Evolutionary conservation across 257 asterid species (phyloP), one percentile per base, ranked within the genome.

Genomic region (Salvia hispanica): DNA sequence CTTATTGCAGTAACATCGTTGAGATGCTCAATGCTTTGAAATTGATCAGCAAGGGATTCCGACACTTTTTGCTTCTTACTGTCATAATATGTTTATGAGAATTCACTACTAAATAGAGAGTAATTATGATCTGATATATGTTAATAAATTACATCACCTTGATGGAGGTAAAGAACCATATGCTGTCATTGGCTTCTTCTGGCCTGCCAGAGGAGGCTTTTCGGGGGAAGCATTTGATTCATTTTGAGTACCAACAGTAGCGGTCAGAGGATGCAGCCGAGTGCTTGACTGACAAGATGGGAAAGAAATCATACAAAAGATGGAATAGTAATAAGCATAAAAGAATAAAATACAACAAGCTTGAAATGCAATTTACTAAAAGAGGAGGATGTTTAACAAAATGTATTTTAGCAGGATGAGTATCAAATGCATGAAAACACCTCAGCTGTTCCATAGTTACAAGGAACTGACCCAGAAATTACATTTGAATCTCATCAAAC

Each of bases 1-100:
- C 99, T 93, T 48, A 86, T 95, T 71, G 95, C 99, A 67, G 97
- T 93, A 63, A 93, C 99, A 78, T 93, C 99, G 73, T 93, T 93
- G 72, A 93, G 97, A 68, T 93, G 99, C 72, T 93, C 99, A 62
- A 93, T 93, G 85, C 97, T 93, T 74, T 93, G 99, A 85, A 18
- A 18, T 18, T 18, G 21, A 18, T 90, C 99, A 63, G 76, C 43
- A 66, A 85, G 83, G 74, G 76, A 85, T 62, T 95, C 96, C 25
- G 97, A 84, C 62, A 81, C 95, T 72, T 90, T 93, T 78, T 86
- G 96, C 89, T 90, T 93, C 84, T 93, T 93, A 72, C 99, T 93
- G 85, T 67, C 65, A 58, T 46, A 53, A 69, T 39, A 58, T 43
- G 61, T 33, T 72, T 46, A 9, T 34, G 57, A 67, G 64, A 70